These are phyloP conservation scores for Brassica balearica DNA, from an alignment of 441 rosid species.

Conservation along the genomic window DNA sequence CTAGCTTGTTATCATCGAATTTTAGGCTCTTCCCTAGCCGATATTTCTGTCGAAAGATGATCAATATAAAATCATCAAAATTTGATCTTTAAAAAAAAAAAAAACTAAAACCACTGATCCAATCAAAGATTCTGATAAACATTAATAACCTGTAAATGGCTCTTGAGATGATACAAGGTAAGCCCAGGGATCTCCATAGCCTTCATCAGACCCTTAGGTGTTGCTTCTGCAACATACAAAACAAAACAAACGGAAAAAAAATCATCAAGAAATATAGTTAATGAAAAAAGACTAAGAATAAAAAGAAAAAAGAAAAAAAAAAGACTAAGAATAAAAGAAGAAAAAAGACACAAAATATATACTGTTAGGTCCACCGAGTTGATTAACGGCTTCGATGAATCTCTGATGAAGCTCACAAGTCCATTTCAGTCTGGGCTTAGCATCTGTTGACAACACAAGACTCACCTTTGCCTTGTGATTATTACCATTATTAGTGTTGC, in stretches of 20 bases:
- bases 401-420: constrained; percentile 87
- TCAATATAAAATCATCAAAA: constrained; percentile 19
- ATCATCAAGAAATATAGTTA: constrained; percentile 8
- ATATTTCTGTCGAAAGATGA: constrained; percentile 69
- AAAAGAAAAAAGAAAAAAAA: background rate
- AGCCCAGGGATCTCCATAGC: constrained; percentile 88
- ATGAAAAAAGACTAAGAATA: background rate
- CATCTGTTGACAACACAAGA: constrained; percentile 85
- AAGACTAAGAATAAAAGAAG: background rate
- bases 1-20: constrained; percentile 53
- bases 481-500: constrained; percentile 26
- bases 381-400: constrained; percentile 80
- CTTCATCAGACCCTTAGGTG: constrained; percentile 92
- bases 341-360: constrained; percentile 29
- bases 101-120: constrained; percentile 6
- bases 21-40: constrained; percentile 85
- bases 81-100: background rate
- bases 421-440: constrained; percentile 98
- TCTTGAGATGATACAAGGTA: constrained; percentile 94
- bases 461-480: constrained; percentile 53
- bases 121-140: constrained; percentile 24
- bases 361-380: constrained; percentile 94
- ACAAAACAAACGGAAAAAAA: background rate
- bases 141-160: constrained; percentile 82
- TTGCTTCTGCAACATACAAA: constrained; percentile 72